These are phyloP conservation scores for Candida insectalens DNA, from an alignment of 805 yeast genomes.

Conservation along the genomic window DNA sequence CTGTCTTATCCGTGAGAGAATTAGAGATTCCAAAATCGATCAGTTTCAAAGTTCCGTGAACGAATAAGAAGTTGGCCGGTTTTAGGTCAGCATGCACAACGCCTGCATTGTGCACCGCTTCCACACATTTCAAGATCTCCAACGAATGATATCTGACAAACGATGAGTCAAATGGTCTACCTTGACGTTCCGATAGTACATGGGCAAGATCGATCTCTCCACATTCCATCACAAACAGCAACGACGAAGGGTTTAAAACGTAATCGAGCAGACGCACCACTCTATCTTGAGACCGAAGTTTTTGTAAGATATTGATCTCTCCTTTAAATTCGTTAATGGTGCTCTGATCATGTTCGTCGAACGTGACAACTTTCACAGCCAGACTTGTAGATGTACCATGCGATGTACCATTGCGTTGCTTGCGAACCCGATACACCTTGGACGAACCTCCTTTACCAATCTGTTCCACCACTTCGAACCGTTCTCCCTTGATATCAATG, in stretches of 20 bases:
- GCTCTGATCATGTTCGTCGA: constrained; percentile 71
- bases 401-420: not conserved
- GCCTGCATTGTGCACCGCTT: constrained; percentile 79
- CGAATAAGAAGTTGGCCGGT: constrained; percentile 68
- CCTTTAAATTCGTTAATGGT: constrained; percentile 79
- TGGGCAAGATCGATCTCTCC: constrained; percentile 88
- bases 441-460: constrained; percentile 91
- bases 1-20: constrained; percentile 86
- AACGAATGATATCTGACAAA: constrained; percentile 73
- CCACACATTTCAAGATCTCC: constrained; percentile 73
- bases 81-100: constrained; percentile 49
- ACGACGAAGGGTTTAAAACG: constrained; percentile 52
- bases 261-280: constrained; percentile 76
- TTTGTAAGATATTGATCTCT: constrained; percentile 67
- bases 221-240: constrained; percentile 83
- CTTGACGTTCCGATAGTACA: constrained; percentile 51
- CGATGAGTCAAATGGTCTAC: constrained; percentile 50
- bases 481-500: constrained; percentile 41
- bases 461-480: constrained; percentile 66
- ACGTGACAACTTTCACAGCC: constrained; percentile 75
- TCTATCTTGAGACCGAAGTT: constrained; percentile 49
- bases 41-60: constrained; percentile 73
- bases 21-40: constrained; percentile 97
- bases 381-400: constrained; percentile 24
- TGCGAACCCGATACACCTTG: constrained; percentile 57